A percentile compares a stretch with the other conserved stretches of the same genome.
Evolutionary conservation across 108 stramenopile species (phyloP).

Genomic region (Stephanodiscus triporus): DNA sequence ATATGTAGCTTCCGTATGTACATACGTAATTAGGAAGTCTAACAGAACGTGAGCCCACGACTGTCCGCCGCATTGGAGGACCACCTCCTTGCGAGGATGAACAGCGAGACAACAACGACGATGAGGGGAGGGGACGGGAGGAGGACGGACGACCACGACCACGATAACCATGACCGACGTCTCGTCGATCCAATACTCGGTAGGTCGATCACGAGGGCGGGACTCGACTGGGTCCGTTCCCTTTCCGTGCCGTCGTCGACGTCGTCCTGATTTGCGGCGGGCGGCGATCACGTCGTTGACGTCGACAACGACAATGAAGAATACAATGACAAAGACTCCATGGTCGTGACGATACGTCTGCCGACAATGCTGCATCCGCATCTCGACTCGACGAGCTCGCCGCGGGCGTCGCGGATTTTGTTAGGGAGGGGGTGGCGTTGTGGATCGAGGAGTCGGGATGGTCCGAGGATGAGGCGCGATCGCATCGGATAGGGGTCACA

Average conservation of each 20-base stretch:
- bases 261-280: constrained; percentile 5
- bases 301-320: background rate
- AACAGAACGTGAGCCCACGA: no score
- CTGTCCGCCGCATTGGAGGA: no score
- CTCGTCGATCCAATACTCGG: constrained; percentile 45
- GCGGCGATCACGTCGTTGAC: background rate
- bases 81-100: constrained; percentile 23
- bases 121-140: constrained; percentile 43
- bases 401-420: constrained; percentile 37
- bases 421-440: constrained; percentile 41
- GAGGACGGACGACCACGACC: constrained; percentile 1
- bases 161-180: no score
- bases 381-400: constrained; percentile 53
- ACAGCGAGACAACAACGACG: no score
- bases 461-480: constrained; percentile 1
- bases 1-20: no score
- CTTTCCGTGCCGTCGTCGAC: constrained; percentile 34
- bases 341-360: constrained; percentile 58
- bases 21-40: no score
- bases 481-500: constrained; percentile 40
- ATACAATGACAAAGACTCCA: constrained; percentile 4
- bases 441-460: no score
- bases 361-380: constrained; percentile 81
- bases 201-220: constrained; percentile 27
- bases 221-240: constrained; percentile 44